Conservation (phyloP, 257 asterid species). For the Datura wrightii region DNA sequence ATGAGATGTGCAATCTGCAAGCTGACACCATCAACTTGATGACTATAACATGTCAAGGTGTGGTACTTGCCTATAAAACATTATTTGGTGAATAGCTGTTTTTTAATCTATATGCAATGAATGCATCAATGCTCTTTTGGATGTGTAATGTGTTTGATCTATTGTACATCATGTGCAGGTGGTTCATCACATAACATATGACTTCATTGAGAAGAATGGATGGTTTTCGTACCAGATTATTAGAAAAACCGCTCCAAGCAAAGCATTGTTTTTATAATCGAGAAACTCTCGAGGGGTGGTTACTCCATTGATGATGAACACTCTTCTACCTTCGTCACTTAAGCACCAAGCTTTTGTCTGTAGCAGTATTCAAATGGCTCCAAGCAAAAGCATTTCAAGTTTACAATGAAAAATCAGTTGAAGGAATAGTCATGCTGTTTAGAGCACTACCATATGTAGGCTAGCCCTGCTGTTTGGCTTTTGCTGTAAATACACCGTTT, state of each 20-base stretch:
- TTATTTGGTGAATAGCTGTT: slow-evolving; percentile 4
- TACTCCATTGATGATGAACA: neutral
- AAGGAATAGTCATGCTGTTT: neutral
- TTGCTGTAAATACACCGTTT: neutral
- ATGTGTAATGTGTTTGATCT: slow-evolving; percentile 8
- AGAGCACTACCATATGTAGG: neutral
- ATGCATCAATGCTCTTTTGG: neutral
- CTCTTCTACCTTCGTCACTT: neutral
- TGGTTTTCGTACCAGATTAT: slow-evolving; percentile 54
- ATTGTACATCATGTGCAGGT: slow-evolving; percentile 49
- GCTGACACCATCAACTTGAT: neutral
- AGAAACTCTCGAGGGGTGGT: neutral
- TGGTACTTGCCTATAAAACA: neutral
- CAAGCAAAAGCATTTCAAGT: neutral
- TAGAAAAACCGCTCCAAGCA: slow-evolving; percentile 25
- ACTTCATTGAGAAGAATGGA: slow-evolving; percentile 51
- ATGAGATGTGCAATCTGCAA: neutral
- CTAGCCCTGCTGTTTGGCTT: neutral
- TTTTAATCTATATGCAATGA: neutral
- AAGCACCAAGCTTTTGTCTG: neutral
- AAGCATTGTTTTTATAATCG: neutral
- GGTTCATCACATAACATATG: slow-evolving; percentile 69
- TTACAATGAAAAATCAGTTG: neutral
- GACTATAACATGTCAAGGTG: neutral
- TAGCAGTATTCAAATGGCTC: neutral